Percentiles rank a stretch among this genome's conserved stretches.
Conservation (phyloP, 2,329 filamentous ascomycete genomes). For the Paecilomyces sp. region DNA sequence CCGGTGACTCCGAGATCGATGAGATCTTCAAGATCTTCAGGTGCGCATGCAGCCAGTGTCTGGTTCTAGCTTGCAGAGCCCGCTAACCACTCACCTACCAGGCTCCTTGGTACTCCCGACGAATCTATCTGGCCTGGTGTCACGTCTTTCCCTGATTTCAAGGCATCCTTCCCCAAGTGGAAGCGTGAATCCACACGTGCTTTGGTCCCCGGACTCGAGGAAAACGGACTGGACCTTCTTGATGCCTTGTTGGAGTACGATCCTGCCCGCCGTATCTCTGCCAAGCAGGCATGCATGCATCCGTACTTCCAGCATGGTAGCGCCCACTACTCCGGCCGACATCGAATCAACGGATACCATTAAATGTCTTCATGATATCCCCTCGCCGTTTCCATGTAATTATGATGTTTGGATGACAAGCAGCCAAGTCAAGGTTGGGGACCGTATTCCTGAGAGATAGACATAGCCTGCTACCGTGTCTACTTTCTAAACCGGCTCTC, state of each 20-base stretch:
- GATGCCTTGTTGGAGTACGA: constrained; percentile 76
- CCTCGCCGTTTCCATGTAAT: constrained; percentile 10
- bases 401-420: constrained; percentile 8
- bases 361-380: constrained; percentile 18
- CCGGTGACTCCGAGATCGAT: constrained; percentile 86
- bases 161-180: constrained; percentile 89
- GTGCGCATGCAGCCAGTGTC: constrained; percentile 39
- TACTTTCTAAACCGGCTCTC: constrained; percentile 4
- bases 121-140: constrained; percentile 84
- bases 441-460: not conserved
- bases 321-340: constrained; percentile 41
- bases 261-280: constrained; percentile 77
- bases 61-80: not conserved
- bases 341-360: constrained; percentile 29
- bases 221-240: constrained; percentile 45
- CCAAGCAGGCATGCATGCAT: constrained; percentile 79
- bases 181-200: constrained; percentile 58
- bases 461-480: constrained; percentile 2
- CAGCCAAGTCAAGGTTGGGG: constrained; percentile 1
- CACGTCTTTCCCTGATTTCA: constrained; percentile 92
- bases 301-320: constrained; percentile 64
- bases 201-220: constrained; percentile 67
- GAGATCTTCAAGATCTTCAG: constrained; percentile 94
- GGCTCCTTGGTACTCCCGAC: constrained; percentile 72
- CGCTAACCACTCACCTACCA: constrained; percentile 20